Conservation (phyloP, 1,284 basidiomycete genomes). For the Cryptococcus jaspeensis region DNA sequence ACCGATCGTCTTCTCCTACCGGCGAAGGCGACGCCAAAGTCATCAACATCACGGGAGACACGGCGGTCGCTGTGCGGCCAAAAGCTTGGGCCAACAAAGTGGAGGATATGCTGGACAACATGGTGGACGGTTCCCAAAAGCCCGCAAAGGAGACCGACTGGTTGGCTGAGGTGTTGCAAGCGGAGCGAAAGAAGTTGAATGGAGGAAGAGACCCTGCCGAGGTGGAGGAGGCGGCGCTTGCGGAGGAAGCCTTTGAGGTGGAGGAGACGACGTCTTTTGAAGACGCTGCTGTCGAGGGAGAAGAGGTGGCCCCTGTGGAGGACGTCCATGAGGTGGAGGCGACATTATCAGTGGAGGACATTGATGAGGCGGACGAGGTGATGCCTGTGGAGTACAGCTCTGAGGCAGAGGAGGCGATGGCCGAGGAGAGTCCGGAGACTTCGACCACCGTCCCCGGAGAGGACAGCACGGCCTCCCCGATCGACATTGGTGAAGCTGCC, state of each 20-base stretch:
- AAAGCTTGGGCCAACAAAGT: background rate
- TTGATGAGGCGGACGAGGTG: background rate
- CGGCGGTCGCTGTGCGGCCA: background rate
- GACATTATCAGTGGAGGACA: background rate
- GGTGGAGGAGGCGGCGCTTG: background rate
- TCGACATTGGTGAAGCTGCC: too few relatives aligned
- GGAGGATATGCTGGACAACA: conserved; percentile 8
- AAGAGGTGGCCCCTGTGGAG: background rate
- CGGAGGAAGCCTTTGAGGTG: conserved; percentile 1
- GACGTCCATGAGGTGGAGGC: background rate
- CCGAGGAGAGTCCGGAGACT: too few relatives aligned
- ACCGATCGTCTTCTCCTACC: conserved; percentile 5
- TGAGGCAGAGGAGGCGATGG: too few relatives aligned
- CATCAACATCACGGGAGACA: conserved; percentile 8
- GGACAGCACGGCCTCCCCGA: too few relatives aligned
- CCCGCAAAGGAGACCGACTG: too few relatives aligned
- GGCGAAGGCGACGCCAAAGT: background rate
- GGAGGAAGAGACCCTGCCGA: too few relatives aligned
- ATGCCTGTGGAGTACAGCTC: too few relatives aligned
- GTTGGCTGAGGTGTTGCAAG: too few relatives aligned
- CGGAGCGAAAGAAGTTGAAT: background rate
- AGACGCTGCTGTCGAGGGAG: background rate
- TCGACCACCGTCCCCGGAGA: too few relatives aligned
- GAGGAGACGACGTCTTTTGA: background rate
- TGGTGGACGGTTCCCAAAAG: background rate